phyloP scores from a whole-genome alignment of 2,329 filamentous ascomycete species.

The Grosmannia huntii region DNA sequence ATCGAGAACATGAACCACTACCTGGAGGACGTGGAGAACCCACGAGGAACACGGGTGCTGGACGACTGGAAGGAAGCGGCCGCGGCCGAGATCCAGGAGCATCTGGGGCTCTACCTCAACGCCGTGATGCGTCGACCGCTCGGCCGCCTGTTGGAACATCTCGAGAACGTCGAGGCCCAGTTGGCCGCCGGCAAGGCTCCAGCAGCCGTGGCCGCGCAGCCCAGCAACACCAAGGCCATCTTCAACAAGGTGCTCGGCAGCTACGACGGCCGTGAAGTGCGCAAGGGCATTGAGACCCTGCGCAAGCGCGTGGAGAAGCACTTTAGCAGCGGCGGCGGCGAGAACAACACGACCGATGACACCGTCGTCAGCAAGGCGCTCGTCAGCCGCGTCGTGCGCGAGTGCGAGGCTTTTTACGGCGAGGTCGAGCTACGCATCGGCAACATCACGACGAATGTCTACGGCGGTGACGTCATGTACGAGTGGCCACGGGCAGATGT shows the following conservation, averaged over 20 bases:
- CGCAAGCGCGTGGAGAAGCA: conserved; percentile 94
- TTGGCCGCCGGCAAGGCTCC: conserved; percentile 46
- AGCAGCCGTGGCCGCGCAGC: conserved; percentile 59
- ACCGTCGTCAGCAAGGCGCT: conserved; percentile 39
- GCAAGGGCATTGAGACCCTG: conserved; percentile 79
- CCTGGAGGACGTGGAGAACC: conserved; percentile 75
- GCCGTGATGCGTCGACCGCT: conserved; percentile 81
- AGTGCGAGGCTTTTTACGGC: conserved; percentile 51
- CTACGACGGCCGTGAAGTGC: conserved; percentile 74
- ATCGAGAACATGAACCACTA: conserved; percentile 99
- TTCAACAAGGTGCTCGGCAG: conserved; percentile 77
- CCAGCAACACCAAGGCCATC: conserved; percentile 67
- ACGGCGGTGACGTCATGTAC: conserved; percentile 50
- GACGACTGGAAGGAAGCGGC: conserved; percentile 75
- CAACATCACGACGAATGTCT: conserved; percentile 47
- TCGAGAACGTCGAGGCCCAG: conserved; percentile 76
- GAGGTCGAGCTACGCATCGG: conserved; percentile 49
- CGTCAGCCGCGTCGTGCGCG: conserved; percentile 42
- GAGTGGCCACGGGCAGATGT: conserved; percentile 55
- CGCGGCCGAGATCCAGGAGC: conserved; percentile 65
- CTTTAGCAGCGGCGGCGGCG: conserved; percentile 75
- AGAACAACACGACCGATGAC: background rate
- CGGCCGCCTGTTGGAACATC: conserved; percentile 80
- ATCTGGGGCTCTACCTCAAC: conserved; percentile 75
- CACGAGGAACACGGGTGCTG: conserved; percentile 57